Conservation (phyloP, 2,329 filamentous ascomycete genomes). For the Venturia carpophila region DNA sequence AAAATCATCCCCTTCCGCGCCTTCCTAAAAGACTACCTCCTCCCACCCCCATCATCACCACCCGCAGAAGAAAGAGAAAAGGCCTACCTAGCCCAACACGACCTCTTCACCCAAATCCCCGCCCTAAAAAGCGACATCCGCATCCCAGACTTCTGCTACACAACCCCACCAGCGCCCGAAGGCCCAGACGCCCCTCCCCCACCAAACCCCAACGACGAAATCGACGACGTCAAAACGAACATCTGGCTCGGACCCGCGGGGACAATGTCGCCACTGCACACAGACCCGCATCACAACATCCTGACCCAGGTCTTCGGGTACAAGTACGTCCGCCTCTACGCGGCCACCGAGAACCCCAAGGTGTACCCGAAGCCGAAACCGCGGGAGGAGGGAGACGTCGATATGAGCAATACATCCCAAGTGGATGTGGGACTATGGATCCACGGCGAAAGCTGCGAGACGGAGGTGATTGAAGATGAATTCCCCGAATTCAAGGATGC, state of each 20-base stretch:
- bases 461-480: conserved; percentile 30
- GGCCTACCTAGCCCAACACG: conserved; percentile 87
- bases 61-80: conserved; percentile 28
- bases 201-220: conserved; percentile 9
- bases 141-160: conserved; percentile 80
- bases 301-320: conserved; percentile 79
- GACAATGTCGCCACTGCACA: conserved; percentile 89
- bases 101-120: conserved; percentile 77
- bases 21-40: conserved; percentile 60
- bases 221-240: conserved; percentile 47
- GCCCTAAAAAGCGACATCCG: conserved; percentile 64
- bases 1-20: conserved; percentile 65
- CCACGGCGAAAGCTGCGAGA: conserved; percentile 32
- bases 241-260: conserved; percentile 86
- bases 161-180: conserved; percentile 46
- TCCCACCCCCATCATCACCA: conserved; percentile 21
- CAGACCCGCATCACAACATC: conserved; percentile 89
- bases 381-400: conserved; percentile 73
- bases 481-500: conserved; percentile 51
- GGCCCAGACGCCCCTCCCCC: conserved; percentile 29
- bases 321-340: conserved; percentile 88
- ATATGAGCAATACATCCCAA: conserved; percentile 84
- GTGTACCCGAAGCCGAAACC: conserved; percentile 59
- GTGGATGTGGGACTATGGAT: conserved; percentile 65
- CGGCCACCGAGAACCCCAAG: conserved; percentile 42